Base-by-base conservation (phyloP, 345 rosid species). In the Noccaea caerulescens region DNA sequence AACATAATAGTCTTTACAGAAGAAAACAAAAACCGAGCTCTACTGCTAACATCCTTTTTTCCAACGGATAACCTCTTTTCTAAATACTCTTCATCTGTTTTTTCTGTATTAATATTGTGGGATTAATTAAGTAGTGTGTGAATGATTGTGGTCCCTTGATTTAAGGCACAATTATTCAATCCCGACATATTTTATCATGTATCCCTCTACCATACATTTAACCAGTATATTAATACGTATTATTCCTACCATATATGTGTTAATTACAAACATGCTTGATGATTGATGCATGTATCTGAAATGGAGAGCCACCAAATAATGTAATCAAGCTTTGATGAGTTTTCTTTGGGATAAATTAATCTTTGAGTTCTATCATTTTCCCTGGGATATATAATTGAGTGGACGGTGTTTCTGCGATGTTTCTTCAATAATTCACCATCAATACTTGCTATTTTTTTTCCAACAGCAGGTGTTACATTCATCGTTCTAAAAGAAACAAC, bases 271-370 rank as follows among this genome's bases (percentile, higher is more conserved):
- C 34, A 33, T 10, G 13, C 7, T 51, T 51, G 13, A 51, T 52
- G 57, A 52, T 52, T 52, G 57, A 52, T 52, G 13, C 16, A 52
- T 52, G 55, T 51, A 51, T 51, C n/a, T 11, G 16, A 27, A 52
- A 12, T 51, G 14, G 36, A 51, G 36, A 14, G 36, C 56, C 56
- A 51, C 34, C 36, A 51, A 12, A 51, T 25, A 25, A 51, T 51
- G 56, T 25, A 51, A 27, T 27, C 16, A 6, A 11, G 11, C 37
- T 36, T 52, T 52, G 16, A 27, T 27, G 30, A 27, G 4, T 27
- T 20, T 20, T 20, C 18, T 20, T 20, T 20, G 23, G 23, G 23
- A 20, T 20, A 20, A 20, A 20, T 20, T 20, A 20, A 11, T 25
- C 36, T 34, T 51, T 51, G 36, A 25, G 56, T 3, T 51, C 7